Base-by-base conservation (phyloP, 2,329 filamentous ascomycete species). In the Rhynchosporium secalis region DNA sequence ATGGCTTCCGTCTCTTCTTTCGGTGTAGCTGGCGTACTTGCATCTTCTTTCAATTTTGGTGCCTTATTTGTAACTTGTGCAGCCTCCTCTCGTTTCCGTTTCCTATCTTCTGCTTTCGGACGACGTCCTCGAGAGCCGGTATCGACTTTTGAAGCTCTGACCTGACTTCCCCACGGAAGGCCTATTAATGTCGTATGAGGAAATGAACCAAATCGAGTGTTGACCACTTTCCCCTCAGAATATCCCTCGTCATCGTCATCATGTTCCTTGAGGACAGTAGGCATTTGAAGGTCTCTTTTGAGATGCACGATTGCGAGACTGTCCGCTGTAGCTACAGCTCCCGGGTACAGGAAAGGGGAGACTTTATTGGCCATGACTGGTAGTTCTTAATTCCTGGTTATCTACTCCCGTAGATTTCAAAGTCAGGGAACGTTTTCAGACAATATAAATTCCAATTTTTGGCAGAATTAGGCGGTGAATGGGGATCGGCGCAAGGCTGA, bases 131-230 rank as follows among this genome's bases (percentile, higher is more conserved):
- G 82, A n/a, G 92, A 95, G 12, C 93, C 92, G 0, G 93, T 97
- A 72, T 97, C 91, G 61, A 97, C 92, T 38, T 88, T 86, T 1
- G 92, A 96, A 7, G 95, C 95, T 52, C 91, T 84, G 28, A 98
- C 87, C 74, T 98, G 95, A 6, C 90, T 92, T 33, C 95, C 95
- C 94, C 94, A 98, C 47, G 91, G 89, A 59, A 92, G 80, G 4
- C 86, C 81, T 60, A 96, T 83, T 51, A 94, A 77, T 0, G 90
- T 93, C 10, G 84, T 89, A 73, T 94, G 91, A 0, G 91, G 90
- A 64, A 92, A 94, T 0, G 93, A 96, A 55, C 95, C 95, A 72
- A 96, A 99, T 49, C 93, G 87, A 1, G 94, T 99, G 77, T 96
- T 98, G 59, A 93, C 86, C 2, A 92, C 89, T 52, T 87, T 87